Percentiles rank a stretch among this genome's conserved stretches.
Evolutionary conservation across 805 yeast species (phyloP).

Genomic region (Starmerella apis): DNA sequence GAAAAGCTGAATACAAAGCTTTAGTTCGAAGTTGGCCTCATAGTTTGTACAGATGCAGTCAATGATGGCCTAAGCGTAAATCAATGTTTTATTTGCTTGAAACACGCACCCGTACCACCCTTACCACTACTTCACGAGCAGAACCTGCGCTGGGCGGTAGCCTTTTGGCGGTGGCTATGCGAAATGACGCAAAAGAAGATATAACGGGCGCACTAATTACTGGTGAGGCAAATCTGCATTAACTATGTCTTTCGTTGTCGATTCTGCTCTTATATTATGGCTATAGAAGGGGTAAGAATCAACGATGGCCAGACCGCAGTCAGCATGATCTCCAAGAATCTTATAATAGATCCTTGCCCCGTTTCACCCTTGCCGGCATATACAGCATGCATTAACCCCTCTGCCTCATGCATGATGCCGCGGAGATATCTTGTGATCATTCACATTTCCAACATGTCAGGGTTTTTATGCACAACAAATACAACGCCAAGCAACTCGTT

Average conservation of each 20-base stretch:
- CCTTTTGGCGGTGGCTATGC: neutral
- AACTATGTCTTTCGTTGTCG: neutral
- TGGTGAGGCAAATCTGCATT: neutral
- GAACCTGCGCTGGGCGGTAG: neutral
- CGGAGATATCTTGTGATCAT: slow-evolving; percentile 1
- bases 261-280: neutral
- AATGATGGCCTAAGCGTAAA: too few species aligned
- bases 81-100: too few species aligned
- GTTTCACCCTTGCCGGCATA: neutral
- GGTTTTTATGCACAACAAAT: neutral
- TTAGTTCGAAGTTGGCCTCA: too few species aligned
- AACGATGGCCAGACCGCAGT: neutral
- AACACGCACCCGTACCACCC: too few species aligned
- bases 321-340: neutral
- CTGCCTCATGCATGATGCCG: neutral
- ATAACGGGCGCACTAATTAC: neutral
- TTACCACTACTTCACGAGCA: neutral
- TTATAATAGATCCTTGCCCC: neutral
- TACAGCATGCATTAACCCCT: neutral
- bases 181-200: neutral
- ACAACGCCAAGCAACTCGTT: too few species aligned
- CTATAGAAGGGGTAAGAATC: neutral
- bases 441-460: neutral
- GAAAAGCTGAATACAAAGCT: too few species aligned
- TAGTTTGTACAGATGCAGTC: too few species aligned